Percentiles rank a stretch among this genome's conserved stretches.
phyloP scores from a whole-genome alignment of 768 basidiomycete genomes.

The Piloderma croceum region DNA sequence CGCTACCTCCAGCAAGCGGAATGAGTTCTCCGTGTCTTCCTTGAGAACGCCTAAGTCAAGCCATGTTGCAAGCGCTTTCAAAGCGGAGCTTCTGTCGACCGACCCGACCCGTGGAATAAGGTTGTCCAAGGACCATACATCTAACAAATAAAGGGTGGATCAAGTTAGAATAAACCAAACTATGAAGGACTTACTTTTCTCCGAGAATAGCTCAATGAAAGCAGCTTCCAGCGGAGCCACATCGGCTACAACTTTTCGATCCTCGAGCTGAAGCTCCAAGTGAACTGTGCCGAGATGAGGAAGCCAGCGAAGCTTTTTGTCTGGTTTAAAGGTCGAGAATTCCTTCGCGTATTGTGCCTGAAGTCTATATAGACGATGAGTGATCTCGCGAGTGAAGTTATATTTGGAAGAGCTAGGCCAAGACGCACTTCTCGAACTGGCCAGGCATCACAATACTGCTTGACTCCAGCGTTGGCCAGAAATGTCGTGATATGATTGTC shows the following conservation, averaged over 20 bases:
- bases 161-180: no score
- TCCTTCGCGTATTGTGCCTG: slow-evolving; percentile 73
- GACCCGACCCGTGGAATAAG: slow-evolving; percentile 59
- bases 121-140: slow-evolving; percentile 66
- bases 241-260: slow-evolving; percentile 68
- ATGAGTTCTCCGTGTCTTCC: slow-evolving; percentile 54
- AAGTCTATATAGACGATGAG: slow-evolving; percentile 37
- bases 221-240: slow-evolving; percentile 89
- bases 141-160: slow-evolving; percentile 40
- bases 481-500: slow-evolving; percentile 87
- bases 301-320: slow-evolving; percentile 86
- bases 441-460: slow-evolving; percentile 77
- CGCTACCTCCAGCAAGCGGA: slow-evolving; percentile 58
- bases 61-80: slow-evolving; percentile 82
- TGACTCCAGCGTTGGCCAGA: slow-evolving; percentile 86
- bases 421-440: slow-evolving; percentile 68
- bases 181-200: slow-evolving; percentile 42
- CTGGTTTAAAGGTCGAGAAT: slow-evolving; percentile 83
- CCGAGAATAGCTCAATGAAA: slow-evolving; percentile 79
- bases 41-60: slow-evolving; percentile 75
- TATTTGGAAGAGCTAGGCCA: slow-evolving; percentile 3
- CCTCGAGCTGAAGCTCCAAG: slow-evolving; percentile 76
- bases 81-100: slow-evolving; percentile 55
- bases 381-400: neutral
- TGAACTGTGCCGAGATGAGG: slow-evolving; percentile 83